Evolutionary conservation across 805 yeast genomes (phyloP).

Genomic region (Candida rishiriensis): DNA sequence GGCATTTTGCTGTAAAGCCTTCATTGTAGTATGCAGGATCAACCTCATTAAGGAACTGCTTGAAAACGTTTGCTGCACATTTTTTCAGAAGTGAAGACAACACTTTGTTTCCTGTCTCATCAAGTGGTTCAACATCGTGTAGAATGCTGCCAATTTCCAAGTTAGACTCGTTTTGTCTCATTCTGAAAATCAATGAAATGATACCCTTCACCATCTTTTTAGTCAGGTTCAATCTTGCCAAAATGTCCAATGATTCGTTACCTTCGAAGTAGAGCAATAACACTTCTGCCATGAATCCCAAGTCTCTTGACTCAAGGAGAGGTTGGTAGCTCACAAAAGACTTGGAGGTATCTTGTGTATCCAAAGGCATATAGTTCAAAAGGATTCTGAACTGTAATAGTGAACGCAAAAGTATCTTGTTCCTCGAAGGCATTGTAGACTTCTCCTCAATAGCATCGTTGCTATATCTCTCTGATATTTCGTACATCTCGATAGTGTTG

Average conservation of each 20-base stretch:
- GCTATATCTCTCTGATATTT: slow-evolving; percentile 35
- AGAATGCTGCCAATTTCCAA: slow-evolving; percentile 19
- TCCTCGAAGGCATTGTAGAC: slow-evolving; percentile 11
- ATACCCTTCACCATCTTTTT: slow-evolving; percentile 18
- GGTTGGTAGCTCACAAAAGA: slow-evolving; percentile 16
- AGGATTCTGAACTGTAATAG: slow-evolving; percentile 39
- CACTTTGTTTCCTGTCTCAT: slow-evolving; percentile 4
- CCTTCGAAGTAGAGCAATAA: slow-evolving; percentile 40
- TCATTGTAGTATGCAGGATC: slow-evolving; percentile 29
- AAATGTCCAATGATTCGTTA: slow-evolving; percentile 37
- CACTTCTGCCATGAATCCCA: slow-evolving; percentile 36
- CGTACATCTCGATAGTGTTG: slow-evolving; percentile 52
- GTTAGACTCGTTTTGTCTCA: slow-evolving; percentile 10
- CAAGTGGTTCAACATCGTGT: slow-evolving; percentile 2
- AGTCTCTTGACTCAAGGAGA: slow-evolving; percentile 27
- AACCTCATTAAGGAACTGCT: slow-evolving; percentile 19
- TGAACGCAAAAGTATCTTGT: slow-evolving; percentile 33
- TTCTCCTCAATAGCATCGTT: background rate
- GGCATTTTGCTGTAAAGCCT: slow-evolving; percentile 36
- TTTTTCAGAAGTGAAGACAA: slow-evolving; percentile 8
- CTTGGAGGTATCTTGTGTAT: slow-evolving; percentile 8
- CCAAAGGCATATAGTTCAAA: slow-evolving; percentile 18
- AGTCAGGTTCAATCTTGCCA: slow-evolving; percentile 23
- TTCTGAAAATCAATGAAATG: slow-evolving; percentile 21
- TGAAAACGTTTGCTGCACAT: slow-evolving; percentile 15